These are phyloP conservation scores for Penicillium sp. DNA, from an alignment of 2,329 filamentous ascomycete species.

Conservation along the genomic window DNA sequence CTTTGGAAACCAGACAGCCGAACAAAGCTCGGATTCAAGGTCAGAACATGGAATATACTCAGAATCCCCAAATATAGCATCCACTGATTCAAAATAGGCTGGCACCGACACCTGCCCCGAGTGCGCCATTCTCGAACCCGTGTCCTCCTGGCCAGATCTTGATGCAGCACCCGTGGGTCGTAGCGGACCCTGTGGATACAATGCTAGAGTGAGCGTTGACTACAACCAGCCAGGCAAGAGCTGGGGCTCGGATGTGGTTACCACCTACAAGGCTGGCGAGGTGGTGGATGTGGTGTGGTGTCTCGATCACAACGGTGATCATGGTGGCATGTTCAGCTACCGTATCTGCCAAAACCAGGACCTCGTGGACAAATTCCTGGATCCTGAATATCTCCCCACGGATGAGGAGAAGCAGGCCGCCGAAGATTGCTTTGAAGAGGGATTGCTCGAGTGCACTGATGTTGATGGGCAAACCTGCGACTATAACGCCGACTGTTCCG, in stretches of 20 bases:
- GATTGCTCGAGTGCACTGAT: conserved; percentile 49
- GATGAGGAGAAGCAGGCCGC: conserved; percentile 52
- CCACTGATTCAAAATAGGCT: conserved; percentile 31
- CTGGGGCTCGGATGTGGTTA: conserved; percentile 47
- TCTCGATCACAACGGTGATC: conserved; percentile 55
- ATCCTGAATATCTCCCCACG: conserved; percentile 48
- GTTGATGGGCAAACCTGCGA: conserved; percentile 50
- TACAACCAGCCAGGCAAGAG: conserved; percentile 48
- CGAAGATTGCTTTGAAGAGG: conserved; percentile 52
- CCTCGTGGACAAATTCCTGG: conserved; percentile 51
- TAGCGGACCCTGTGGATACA: conserved; percentile 53
- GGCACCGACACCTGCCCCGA: conserved; percentile 53
- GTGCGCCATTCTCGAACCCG: conserved; percentile 54
- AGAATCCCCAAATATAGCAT: not conserved
- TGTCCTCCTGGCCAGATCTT: conserved; percentile 50
- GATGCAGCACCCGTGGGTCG: conserved; percentile 46
- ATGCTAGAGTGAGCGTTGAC: conserved; percentile 52
- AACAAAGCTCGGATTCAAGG: conserved; percentile 45
- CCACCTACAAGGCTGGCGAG: conserved; percentile 47
- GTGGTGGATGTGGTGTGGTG: conserved; percentile 54
- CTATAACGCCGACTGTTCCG: conserved; percentile 49
- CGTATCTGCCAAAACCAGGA: conserved; percentile 53
- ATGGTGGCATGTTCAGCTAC: conserved; percentile 56
- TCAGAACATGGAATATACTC: conserved; percentile 20
- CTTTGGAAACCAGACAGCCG: conserved; percentile 45